Conservation (phyloP, 2,329 filamentous ascomycete genomes). For the Didymella segeticola region DNA sequence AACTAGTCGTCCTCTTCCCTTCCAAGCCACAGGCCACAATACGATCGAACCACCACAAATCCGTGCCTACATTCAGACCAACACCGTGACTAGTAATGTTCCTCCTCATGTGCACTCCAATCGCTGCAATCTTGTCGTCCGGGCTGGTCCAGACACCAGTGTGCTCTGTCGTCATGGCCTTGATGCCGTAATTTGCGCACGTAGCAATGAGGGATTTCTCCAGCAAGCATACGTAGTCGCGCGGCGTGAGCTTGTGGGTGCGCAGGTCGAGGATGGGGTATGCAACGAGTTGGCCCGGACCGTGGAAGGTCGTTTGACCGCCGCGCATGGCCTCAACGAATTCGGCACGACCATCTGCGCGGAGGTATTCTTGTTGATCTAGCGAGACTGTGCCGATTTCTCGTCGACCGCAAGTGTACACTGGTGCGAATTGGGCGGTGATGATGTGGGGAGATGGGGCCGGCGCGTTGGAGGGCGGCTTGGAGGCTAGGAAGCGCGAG, state of each 20-base stretch:
- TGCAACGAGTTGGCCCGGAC: constrained; percentile 89
- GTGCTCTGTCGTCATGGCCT: constrained; percentile 71
- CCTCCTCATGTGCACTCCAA: constrained; percentile 89
- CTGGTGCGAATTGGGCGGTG: constrained; percentile 81
- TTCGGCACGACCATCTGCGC: constrained; percentile 58
- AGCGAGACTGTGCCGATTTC: constrained; percentile 63
- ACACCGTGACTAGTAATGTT: constrained; percentile 86
- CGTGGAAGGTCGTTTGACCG: constrained; percentile 93
- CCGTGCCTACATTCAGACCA: constrained; percentile 76
- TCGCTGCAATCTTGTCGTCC: constrained; percentile 78
- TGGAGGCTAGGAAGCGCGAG: constrained; percentile 65
- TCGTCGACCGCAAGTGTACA: constrained; percentile 89
- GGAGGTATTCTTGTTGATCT: constrained; percentile 53
- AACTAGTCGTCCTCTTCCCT: constrained; percentile 79
- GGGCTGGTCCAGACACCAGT: constrained; percentile 78
- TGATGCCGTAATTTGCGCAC: constrained; percentile 66
- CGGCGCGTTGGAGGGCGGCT: constrained; percentile 54
- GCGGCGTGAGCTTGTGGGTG: constrained; percentile 70
- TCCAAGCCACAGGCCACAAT: constrained; percentile 91
- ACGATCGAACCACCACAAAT: constrained; percentile 69
- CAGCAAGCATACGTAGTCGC: constrained; percentile 78
- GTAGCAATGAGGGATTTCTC: constrained; percentile 77
- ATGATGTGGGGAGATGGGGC: constrained; percentile 72
- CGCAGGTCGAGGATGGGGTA: constrained; percentile 89
- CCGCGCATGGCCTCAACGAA: constrained; percentile 79